These are phyloP conservation scores for Aspergillus kassunensis DNA, from an alignment of 495 filamentous ascomycete genomes.

Conservation along the genomic window DNA sequence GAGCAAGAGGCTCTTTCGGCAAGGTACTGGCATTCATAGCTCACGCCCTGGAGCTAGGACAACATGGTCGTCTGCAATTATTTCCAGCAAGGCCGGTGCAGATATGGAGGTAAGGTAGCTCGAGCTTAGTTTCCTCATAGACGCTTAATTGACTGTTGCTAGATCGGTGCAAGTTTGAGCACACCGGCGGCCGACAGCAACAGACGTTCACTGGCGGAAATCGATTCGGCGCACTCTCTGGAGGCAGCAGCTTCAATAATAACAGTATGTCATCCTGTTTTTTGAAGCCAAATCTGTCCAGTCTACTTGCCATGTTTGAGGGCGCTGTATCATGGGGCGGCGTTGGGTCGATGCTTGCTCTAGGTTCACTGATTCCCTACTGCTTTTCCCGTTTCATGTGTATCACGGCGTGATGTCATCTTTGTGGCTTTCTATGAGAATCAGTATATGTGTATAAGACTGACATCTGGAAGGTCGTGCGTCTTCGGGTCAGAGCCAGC, in stretches of 20 bases:
- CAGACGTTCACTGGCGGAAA: constrained; percentile 30
- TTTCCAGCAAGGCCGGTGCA: constrained; percentile 70
- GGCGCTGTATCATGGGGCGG: background rate
- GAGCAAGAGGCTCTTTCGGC: background rate
- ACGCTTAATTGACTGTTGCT: background rate
- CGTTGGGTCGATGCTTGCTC: background rate
- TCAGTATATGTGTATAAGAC: constrained; percentile 1
- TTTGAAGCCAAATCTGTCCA: background rate
- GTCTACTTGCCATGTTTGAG: background rate
- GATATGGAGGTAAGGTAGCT: constrained; percentile 54
- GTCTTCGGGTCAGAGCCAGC: constrained; percentile 18
- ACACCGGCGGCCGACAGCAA: constrained; percentile 37
- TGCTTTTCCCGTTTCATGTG: too few species aligned
- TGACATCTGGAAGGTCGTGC: constrained; percentile 17
- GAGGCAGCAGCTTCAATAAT: constrained; percentile 35
- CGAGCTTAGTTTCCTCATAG: background rate
- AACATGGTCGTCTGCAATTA: constrained; percentile 65
- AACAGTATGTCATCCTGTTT: constrained; percentile 21
- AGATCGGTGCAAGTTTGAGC: constrained; percentile 55
- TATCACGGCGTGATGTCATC: too few species aligned
- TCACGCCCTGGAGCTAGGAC: background rate
- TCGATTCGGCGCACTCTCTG: constrained; percentile 40
- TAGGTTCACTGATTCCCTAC: background rate
- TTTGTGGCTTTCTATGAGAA: too few species aligned
- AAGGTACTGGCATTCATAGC: background rate